phyloP scores from a whole-genome alignment of 2,329 filamentous ascomycete species.

The Aspergillus eucalypticola region DNA sequence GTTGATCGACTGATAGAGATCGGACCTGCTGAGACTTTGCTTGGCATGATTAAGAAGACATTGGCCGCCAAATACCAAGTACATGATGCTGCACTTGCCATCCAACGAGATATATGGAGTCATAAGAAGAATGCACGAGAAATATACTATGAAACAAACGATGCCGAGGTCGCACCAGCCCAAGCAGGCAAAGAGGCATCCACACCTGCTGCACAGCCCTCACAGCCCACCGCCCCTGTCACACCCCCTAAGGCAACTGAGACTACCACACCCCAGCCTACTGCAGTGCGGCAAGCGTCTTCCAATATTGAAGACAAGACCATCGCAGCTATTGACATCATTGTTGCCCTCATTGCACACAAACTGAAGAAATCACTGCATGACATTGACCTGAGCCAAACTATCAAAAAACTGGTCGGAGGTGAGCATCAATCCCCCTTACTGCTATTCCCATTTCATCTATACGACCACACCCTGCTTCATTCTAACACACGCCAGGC shows the following conservation, averaged over 20 bases:
- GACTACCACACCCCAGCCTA: neutral
- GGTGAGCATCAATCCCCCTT: neutral
- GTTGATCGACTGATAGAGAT: constrained; percentile 5
- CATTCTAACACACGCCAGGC: neutral
- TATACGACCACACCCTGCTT: neutral
- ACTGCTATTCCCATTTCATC: neutral
- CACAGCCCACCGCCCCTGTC: neutral
- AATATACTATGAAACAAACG: neutral
- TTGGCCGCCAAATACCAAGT: neutral
- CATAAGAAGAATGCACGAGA: neutral
- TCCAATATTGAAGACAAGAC: neutral
- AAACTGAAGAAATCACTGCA: neutral
- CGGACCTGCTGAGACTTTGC: constrained; percentile 2
- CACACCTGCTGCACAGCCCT: neutral
- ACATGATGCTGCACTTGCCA: neutral
- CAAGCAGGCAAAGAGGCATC: neutral
- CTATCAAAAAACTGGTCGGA: neutral
- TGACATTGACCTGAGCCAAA: neutral
- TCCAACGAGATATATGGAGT: neutral
- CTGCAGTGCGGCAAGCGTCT: neutral
- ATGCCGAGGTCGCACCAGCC: neutral
- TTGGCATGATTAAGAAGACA: constrained; percentile 2
- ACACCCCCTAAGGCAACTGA: neutral
- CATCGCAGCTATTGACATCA: neutral
- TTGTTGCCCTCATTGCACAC: neutral